Percentiles rank a stretch among this genome's conserved stretches.
These are phyloP conservation scores for Colletotrichum euphorbiae DNA, from an alignment of 2,329 filamentous ascomycete species.

Conservation along the genomic window DNA sequence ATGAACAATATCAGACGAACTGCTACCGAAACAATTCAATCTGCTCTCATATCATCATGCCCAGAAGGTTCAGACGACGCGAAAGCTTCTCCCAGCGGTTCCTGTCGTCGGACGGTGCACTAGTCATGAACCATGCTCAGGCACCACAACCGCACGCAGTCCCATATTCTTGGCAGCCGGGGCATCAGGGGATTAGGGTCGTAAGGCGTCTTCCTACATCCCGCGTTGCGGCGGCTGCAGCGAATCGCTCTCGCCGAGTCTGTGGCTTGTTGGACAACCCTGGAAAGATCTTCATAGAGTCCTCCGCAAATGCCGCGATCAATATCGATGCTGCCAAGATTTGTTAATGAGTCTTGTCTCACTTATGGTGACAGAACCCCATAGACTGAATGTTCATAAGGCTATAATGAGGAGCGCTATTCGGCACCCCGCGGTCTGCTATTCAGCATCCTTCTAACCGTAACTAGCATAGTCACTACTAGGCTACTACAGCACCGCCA, in stretches of 20 bases:
- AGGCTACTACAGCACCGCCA: too few relatives aligned
- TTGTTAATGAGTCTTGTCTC: constrained; percentile 21
- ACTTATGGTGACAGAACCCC: constrained; percentile 18
- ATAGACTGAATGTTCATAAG: constrained; percentile 11
- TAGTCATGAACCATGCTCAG: constrained; percentile 38
- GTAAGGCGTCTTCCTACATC: constrained; percentile 17
- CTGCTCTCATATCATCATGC: background rate
- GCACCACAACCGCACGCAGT: constrained; percentile 14
- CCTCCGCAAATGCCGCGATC: constrained; percentile 32
- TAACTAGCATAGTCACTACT: too few relatives aligned
- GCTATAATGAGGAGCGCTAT: too few relatives aligned
- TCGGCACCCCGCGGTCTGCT: too few relatives aligned
- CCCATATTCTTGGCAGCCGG: constrained; percentile 6
- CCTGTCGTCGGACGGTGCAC: constrained; percentile 8
- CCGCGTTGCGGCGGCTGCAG: constrained; percentile 3
- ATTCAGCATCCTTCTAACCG: too few relatives aligned
- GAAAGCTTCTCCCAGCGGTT: background rate
- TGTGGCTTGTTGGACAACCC: constrained; percentile 3
- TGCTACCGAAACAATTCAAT: background rate
- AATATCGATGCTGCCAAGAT: background rate
- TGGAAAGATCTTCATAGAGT: constrained; percentile 19
- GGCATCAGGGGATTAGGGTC: constrained; percentile 30
- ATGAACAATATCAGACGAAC: constrained; percentile 8
- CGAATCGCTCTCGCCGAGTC: constrained; percentile 27
- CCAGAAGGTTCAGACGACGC: constrained; percentile 3